Evolutionary conservation across 1,284 basidiomycete species (phyloP), one percentile per base, ranked within the genome.

Genomic region (Ceratobasidium sp.): DNA sequence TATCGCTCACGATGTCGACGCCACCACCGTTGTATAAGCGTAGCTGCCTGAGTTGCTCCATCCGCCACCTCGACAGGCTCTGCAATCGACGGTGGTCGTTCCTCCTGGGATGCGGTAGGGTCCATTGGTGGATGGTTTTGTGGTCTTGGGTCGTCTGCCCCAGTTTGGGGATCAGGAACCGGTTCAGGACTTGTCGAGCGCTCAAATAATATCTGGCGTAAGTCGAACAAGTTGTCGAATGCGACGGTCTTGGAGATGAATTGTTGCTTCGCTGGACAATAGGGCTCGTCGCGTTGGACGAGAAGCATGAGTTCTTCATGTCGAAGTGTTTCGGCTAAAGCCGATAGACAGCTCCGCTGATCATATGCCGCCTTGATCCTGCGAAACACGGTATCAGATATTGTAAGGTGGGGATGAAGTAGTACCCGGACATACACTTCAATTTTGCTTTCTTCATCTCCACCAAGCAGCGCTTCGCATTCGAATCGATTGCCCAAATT

Each of bases 271-370:
- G 71, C 44, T 20, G 59, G 60, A 33, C 44, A 52, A 48, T 23
- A 14, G 8, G 18, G 27, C n/a, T 52, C 46, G 16, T 23, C 65
- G 4, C 30, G 46, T 18, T n/a, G 46, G 27, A 8, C n/a, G 1
- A 66, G 48, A 30, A 75, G 30, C 14, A 75, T 33, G 23, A 75
- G 60, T 27, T 75, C 73, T 44, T 75, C 73, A 41, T 75, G 73
- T 55, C 18, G 30, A 14, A 75, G 33, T 41, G 52, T 75, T 27
- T 75, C 16, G 6, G 30, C n/a, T 7, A 75, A 50, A 16, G 50
- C 48, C 3, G 46, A 54, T 14, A 75, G 73, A 23, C 60, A 65
- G 7, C 52, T 20, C 16, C 27, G 10, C 46, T 57, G 73, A 38
- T 66, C 41, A 41, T 18, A 33, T 30, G n/a, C n/a, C 3, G 20